These are phyloP conservation scores for Flaveria trinervia DNA, from an alignment of 129 eudicot genomes.

Conservation along the genomic window DNA sequence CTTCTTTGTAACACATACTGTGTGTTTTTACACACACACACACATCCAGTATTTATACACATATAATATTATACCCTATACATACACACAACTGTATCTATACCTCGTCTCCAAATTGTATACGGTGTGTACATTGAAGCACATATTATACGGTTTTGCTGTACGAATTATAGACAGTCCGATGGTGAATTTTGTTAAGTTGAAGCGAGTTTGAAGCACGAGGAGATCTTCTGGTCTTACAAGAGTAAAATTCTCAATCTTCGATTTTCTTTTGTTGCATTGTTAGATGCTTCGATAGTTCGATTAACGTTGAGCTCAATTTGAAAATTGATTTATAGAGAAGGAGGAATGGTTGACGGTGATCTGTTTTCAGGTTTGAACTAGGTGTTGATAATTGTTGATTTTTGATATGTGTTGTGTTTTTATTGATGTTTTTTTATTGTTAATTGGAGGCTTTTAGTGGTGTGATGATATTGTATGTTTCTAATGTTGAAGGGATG, in stretches of 20 bases:
- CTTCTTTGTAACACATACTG: constrained; percentile 23
- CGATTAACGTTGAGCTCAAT: constrained; percentile 40
- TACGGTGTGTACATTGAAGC: constrained; percentile 17
- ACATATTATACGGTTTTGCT: constrained; percentile 12
- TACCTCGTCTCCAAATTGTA: constrained; percentile 14
- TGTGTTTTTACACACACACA: constrained; percentile 19
- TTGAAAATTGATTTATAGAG: constrained; percentile 16
- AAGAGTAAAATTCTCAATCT: constrained; percentile 21
- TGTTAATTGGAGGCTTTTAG: constrained; percentile 23
- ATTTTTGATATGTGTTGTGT: constrained; percentile 35
- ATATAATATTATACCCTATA: constrained; percentile 26
- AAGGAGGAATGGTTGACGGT: constrained; percentile 43
- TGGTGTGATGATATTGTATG: constrained; percentile 12
- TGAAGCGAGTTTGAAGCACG: constrained; percentile 23
- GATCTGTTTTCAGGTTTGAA: constrained; percentile 55
- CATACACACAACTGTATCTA: constrained; percentile 40
- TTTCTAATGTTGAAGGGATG: constrained; percentile 28
- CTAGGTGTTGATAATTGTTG: constrained; percentile 25
- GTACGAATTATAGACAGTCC: constrained; percentile 14
- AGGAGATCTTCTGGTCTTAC: constrained; percentile 29
- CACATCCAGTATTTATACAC: constrained; percentile 23
- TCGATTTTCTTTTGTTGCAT: constrained; percentile 23
- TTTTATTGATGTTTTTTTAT: constrained; percentile 16
- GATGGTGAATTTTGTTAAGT: constrained; percentile 34
- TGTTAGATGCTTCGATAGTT: constrained; percentile 10